Evolutionary conservation across 768 basidiomycete genomes (phyloP).

Genomic region (Russula earlei): DNA sequence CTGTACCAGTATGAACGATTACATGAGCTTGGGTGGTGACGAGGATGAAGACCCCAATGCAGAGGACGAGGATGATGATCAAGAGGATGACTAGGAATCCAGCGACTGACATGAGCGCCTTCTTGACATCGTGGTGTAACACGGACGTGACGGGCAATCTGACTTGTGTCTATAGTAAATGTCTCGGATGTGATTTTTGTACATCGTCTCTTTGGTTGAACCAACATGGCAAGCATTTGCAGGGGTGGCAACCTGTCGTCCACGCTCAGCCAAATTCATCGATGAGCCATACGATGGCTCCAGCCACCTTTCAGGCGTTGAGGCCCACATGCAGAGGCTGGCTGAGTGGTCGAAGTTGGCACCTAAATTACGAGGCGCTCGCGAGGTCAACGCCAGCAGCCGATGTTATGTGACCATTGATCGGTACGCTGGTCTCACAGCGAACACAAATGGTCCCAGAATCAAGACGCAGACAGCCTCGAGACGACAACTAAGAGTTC

Average conservation of each 20-base stretch:
- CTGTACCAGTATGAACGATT: conserved; percentile 17
- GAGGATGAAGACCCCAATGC: conserved; percentile 3
- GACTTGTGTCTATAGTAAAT: background rate
- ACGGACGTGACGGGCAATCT: background rate
- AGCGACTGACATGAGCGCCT: background rate
- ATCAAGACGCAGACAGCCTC: background rate
- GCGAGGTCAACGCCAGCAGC: background rate
- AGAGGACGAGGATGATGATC: conserved; percentile 2
- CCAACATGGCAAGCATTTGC: background rate
- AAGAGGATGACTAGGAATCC: background rate
- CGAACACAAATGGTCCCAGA: background rate
- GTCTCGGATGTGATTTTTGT: background rate
- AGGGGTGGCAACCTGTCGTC: background rate
- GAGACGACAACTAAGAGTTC: background rate
- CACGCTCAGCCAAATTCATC: background rate
- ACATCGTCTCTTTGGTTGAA: background rate
- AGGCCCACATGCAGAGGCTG: background rate
- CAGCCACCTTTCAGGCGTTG: background rate
- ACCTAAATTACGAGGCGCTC: background rate
- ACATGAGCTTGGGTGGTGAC: conserved; percentile 14
- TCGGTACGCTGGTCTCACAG: background rate
- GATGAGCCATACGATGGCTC: background rate
- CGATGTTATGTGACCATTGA: background rate
- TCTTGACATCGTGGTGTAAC: background rate
- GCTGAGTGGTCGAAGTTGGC: background rate